These are phyloP conservation scores for Penicillium crystallinum DNA, from an alignment of 495 filamentous ascomycete species.

Conservation along the genomic window DNA sequence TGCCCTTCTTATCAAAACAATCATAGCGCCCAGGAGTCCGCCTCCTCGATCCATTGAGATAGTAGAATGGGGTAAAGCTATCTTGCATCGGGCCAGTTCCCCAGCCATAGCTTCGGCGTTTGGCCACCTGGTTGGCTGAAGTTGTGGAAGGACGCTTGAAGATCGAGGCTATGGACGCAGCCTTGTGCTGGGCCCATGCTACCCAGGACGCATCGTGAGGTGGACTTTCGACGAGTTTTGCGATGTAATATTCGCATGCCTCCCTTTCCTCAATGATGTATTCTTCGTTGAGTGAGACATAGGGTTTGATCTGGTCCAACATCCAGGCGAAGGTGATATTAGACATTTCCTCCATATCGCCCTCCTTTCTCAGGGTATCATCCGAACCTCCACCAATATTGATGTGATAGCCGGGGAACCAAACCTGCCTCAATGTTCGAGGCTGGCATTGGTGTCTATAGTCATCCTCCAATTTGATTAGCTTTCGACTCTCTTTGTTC, in stretches of 20 bases:
- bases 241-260: slow-evolving; percentile 3
- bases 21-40: slow-evolving; percentile 16
- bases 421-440: slow-evolving; percentile 15
- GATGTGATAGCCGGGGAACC: slow-evolving; percentile 43
- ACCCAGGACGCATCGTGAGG: background rate
- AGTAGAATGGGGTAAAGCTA: slow-evolving; percentile 18
- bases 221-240: background rate
- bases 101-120: slow-evolving; percentile 13
- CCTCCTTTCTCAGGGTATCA: slow-evolving; percentile 7
- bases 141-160: slow-evolving; percentile 3
- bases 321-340: slow-evolving; percentile 21
- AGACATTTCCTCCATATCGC: slow-evolving; percentile 24
- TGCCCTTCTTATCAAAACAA: background rate
- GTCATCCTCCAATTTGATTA: slow-evolving; percentile 8
- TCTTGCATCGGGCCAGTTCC: slow-evolving; percentile 13
- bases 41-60: slow-evolving; percentile 13
- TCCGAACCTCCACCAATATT: slow-evolving; percentile 37
- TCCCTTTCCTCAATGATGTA: slow-evolving; percentile 8
- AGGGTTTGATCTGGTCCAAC: slow-evolving; percentile 17
- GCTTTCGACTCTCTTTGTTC: slow-evolving; percentile 7
- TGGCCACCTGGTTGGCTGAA: background rate
- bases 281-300: slow-evolving; percentile 14
- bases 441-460: slow-evolving; percentile 1
- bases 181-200: slow-evolving; percentile 1
- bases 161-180: background rate